Evolutionary conservation across 306 rosid genomes (phyloP), one percentile per base, ranked within the genome.

Genomic region (Castanea sativa): DNA sequence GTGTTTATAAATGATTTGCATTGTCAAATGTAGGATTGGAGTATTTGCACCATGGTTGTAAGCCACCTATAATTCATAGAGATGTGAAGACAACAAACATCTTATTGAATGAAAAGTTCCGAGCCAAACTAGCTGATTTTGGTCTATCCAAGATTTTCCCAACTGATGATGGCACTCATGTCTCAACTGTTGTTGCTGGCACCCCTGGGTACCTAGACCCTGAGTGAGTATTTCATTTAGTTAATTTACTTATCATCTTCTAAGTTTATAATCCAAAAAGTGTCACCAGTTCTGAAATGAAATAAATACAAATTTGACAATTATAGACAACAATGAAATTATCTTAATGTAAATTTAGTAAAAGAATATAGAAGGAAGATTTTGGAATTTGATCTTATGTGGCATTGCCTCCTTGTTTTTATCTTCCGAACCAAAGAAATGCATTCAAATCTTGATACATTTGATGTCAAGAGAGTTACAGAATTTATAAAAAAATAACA

Each of bases 11-110:
- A 35, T 33, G 30, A 12, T 25, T 5, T 60, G 16, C 32, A 10
- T 5, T 8, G 1, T 2, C 3, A 59, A 55, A 41, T 49, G 55
- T 79, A 90, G 91, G 93, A 71, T 16, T 90, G 69, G 93, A 90
- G 78, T 90, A 90, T 78, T 75, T 90, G 67, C 91, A 90, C 38
- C 41, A 74, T 14, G 90, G 90, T 79, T 85, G 91, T 49, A 84
- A 68, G 73, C 89, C 86, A 32, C 83, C 74, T 5, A 82, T 82
- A 60, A 41, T 76, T 29, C 94, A 90, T 21, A 86, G 89, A 79
- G 90, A 88, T 73, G 89, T 88, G 45, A 90, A 90, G 71, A 20
- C 80, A 38, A 21, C 86, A 33, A 90, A 90, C 71, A 83, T 90
- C 68, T 84, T 86, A 72, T 69, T 86, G 25, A 82, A 72, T 25